These are phyloP conservation scores for Pichia membranifaciens DNA, from an alignment of 805 yeast genomes.

Conservation along the genomic window DNA sequence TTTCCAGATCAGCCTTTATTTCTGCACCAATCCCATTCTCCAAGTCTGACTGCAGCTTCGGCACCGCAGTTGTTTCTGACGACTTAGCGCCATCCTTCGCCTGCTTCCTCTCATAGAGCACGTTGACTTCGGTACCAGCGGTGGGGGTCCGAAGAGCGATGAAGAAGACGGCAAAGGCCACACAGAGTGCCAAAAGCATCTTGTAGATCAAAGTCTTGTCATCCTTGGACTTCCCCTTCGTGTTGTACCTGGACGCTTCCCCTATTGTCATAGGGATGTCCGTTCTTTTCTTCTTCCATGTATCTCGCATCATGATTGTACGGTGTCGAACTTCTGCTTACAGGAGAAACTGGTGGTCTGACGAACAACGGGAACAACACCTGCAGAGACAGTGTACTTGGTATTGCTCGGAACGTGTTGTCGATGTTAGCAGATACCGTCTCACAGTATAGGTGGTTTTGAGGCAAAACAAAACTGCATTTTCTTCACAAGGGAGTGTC, in stretches of 20 bases:
- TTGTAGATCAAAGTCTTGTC: constrained; percentile 2
- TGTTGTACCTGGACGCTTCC: background rate
- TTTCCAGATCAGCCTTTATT: background rate
- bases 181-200: background rate
- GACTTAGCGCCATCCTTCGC: no score
- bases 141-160: background rate
- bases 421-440: no score
- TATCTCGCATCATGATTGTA: constrained; percentile 9
- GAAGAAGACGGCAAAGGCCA: background rate
- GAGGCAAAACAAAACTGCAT: no score
- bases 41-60: no score
- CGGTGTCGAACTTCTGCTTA: no score
- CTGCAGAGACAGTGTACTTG: no score
- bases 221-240: constrained; percentile 1
- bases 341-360: no score
- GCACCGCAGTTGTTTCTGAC: background rate
- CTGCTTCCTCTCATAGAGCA: no score
- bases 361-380: no score
- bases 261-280: constrained; percentile 7
- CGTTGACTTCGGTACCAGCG: background rate
- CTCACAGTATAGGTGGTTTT: no score
- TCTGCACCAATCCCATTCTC: background rate
- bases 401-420: no score
- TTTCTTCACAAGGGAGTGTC: no score
- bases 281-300: constrained; percentile 10